Percentiles rank a stretch among this genome's conserved stretches.
Conservation (phyloP, 768 basidiomycete species). For the Lactarius deliciosus region DNA sequence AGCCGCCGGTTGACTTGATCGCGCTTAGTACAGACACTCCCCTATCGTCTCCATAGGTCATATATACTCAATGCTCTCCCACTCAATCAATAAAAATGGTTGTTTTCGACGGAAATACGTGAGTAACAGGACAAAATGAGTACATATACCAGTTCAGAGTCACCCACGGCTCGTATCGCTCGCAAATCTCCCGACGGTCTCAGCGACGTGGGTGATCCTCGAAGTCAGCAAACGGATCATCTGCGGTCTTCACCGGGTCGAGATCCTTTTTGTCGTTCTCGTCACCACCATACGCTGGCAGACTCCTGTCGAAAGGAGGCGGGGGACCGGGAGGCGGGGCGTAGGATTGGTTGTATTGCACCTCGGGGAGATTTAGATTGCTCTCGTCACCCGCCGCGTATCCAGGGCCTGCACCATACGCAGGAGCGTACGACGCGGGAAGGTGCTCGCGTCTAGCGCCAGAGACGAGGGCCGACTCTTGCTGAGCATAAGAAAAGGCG, state of each 20-base stretch:
- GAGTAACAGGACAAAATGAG: background rate
- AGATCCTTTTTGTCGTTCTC: slow-evolving; percentile 31
- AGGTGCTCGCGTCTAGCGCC: slow-evolving; percentile 48
- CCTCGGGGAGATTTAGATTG: slow-evolving; percentile 29
- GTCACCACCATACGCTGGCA: slow-evolving; percentile 46
- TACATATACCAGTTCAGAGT: slow-evolving; percentile 1
- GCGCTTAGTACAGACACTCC: background rate
- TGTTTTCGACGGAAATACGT: background rate
- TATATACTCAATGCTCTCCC: background rate
- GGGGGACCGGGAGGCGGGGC: slow-evolving; percentile 55
- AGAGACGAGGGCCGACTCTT: slow-evolving; percentile 55
- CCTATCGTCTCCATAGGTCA: background rate
- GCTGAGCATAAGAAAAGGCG: slow-evolving; percentile 72
- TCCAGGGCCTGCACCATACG: slow-evolving; percentile 32
- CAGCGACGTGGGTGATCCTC: slow-evolving; percentile 32
- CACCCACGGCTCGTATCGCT: background rate
- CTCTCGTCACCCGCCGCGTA: slow-evolving; percentile 26
- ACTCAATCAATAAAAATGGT: background rate
- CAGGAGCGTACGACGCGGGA: slow-evolving; percentile 36
- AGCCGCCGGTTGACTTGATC: slow-evolving; percentile 48
- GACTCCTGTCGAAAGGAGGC: slow-evolving; percentile 37
- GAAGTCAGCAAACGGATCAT: slow-evolving; percentile 59
- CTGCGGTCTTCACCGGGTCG: slow-evolving; percentile 37
- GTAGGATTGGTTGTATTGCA: slow-evolving; percentile 34
- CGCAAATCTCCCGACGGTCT: background rate